Conservation (phyloP, 2,329 filamentous ascomycete species). For the Neonectria hederae region DNA sequence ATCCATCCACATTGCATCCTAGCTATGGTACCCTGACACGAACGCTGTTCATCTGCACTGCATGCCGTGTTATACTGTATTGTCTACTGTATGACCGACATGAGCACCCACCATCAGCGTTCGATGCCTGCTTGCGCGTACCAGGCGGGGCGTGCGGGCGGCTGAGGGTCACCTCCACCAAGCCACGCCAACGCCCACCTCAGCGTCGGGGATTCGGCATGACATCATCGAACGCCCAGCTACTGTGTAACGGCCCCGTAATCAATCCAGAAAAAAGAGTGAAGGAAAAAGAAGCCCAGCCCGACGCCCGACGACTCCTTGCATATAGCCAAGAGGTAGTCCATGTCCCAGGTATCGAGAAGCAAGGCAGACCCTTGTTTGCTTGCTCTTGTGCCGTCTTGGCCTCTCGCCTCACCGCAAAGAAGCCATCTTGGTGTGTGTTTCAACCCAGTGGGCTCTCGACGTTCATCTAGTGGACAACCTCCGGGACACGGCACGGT, state of each 20-base stretch:
- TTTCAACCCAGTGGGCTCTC: slow-evolving; percentile 2
- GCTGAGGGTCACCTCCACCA: background rate
- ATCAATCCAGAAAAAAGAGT: background rate
- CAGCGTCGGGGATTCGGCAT: slow-evolving; percentile 4
- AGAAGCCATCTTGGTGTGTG: background rate
- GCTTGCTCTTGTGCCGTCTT: background rate
- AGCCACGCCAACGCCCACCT: background rate
- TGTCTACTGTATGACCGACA: background rate
- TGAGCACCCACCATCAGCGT: background rate
- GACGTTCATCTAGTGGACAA: background rate
- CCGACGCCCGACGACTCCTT: background rate
- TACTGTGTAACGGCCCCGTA: background rate
- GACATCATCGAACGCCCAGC: slow-evolving; percentile 20
- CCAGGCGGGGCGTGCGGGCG: background rate
- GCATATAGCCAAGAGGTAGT: background rate
- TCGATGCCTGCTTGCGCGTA: background rate
- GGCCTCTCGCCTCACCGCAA: background rate
- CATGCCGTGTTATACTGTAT: background rate
- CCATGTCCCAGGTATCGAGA: background rate
- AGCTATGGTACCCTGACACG: background rate
- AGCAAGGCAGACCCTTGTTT: background rate
- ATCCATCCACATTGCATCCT: background rate
- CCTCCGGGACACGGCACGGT: background rate
- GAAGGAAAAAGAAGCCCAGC: background rate
- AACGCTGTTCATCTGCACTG: too few relatives aligned